Conservation (phyloP, 495 filamentous ascomycete species). For the Margaritispora aquatica region DNA sequence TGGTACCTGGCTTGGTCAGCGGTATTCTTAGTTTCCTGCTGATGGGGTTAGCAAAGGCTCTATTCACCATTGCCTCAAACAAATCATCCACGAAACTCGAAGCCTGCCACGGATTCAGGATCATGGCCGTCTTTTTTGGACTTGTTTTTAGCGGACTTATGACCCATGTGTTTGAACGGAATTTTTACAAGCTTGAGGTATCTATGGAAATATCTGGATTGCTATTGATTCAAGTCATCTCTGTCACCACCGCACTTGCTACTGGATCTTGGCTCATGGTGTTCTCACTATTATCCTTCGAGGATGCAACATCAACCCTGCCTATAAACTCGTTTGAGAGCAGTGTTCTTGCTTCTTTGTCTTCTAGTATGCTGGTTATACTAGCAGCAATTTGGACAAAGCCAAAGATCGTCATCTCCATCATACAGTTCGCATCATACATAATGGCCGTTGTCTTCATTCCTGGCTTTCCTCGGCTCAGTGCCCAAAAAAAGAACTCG, state of each 20-base stretch:
- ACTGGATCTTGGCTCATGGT: constrained; percentile 3
- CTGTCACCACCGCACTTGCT: background rate
- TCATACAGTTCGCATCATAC: constrained; percentile 4
- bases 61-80: constrained; percentile 5
- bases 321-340: background rate
- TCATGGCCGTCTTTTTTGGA: constrained; percentile 24
- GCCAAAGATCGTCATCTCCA: background rate
- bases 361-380: constrained; percentile 6
- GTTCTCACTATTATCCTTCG: constrained; percentile 6
- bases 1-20: constrained; percentile 14
- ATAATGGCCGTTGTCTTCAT: background rate
- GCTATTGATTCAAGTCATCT: background rate
- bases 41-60: constrained; percentile 11
- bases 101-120: constrained; percentile 16
- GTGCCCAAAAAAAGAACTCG: background rate
- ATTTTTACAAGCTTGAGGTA: background rate
- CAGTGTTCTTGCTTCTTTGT: constrained; percentile 1
- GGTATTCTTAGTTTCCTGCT: constrained; percentile 6
- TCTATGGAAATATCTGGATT: background rate
- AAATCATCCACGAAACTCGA: background rate
- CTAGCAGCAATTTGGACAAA: background rate
- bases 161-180: background rate
- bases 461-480: background rate
- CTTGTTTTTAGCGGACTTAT: constrained; percentile 2
- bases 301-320: background rate